A percentile compares a stretch with the other conserved stretches of the same genome.
Conservation (phyloP, 352 stramenopile species). For the Globisporangium iwayamae region DNA sequence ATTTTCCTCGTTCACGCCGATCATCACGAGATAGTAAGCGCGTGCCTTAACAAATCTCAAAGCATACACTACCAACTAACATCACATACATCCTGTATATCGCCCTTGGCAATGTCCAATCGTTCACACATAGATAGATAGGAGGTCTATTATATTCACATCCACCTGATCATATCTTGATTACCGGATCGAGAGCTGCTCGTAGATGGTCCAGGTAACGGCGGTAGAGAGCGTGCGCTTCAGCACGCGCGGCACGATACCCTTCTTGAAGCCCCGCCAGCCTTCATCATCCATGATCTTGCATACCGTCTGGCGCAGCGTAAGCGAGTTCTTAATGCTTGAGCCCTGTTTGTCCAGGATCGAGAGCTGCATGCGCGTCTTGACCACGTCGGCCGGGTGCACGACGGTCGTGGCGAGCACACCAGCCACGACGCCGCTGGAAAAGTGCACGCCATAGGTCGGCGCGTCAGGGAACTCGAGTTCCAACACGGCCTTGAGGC, state of each 20-base stretch:
- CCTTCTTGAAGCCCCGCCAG: conserved; percentile 90
- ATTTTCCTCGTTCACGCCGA: conserved; percentile 82
- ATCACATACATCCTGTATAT: conserved; percentile 1
- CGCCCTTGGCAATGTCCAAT: background rate
- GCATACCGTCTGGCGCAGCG: conserved; percentile 55
- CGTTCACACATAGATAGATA: conserved; percentile 9
- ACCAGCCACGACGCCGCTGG: conserved; percentile 71
- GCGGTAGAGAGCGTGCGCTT: conserved; percentile 97
- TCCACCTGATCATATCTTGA: conserved; percentile 1
- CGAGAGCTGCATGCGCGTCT: conserved; percentile 86
- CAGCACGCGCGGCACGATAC: conserved; percentile 92
- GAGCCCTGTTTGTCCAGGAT: conserved; percentile 39
- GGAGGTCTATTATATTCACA: conserved; percentile 15
- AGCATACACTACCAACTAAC: background rate
- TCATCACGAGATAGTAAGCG: conserved; percentile 71
- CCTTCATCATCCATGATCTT: conserved; percentile 93
- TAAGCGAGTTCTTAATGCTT: conserved; percentile 53
- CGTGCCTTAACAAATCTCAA: background rate
- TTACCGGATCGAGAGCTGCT: conserved; percentile 80
- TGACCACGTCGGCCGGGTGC: conserved; percentile 83
- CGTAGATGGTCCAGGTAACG: conserved; percentile 99
- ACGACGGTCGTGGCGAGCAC: conserved; percentile 79
- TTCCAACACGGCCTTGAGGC: conserved; percentile 45
- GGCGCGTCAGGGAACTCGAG: conserved; percentile 40
- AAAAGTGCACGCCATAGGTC: conserved; percentile 69